phyloP scores from a whole-genome alignment of 805 yeast genomes.

The Saccharomycopsis javanensis region DNA sequence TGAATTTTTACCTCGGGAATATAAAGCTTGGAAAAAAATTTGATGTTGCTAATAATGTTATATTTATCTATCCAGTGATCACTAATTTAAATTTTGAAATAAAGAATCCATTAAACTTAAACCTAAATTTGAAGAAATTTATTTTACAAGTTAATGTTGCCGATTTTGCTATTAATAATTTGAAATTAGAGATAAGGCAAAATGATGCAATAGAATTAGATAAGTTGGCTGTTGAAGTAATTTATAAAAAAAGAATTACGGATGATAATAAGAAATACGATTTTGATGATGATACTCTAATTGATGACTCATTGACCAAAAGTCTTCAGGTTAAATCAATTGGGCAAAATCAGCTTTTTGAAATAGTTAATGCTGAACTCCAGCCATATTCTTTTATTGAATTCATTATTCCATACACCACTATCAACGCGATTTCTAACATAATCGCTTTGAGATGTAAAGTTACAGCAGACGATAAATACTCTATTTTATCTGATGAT shows the following conservation, averaged over 20 bases:
- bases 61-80: conserved; percentile 17
- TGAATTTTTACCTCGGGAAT: conserved; percentile 22
- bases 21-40: conserved; percentile 20
- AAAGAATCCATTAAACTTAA: conserved; percentile 23
- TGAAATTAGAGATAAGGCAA: conserved; percentile 20
- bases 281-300: conserved; percentile 14
- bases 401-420: conserved; percentile 28
- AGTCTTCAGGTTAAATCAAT: conserved; percentile 1
- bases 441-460: conserved; percentile 14
- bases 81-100: conserved; percentile 22
- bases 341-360: neutral
- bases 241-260: conserved; percentile 6
- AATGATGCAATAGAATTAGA: conserved; percentile 10
- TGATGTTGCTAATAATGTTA: conserved; percentile 10
- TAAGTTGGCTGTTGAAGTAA: conserved; percentile 12
- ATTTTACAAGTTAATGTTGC: conserved; percentile 27
- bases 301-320: conserved; percentile 1
- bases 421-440: conserved; percentile 10
- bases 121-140: conserved; percentile 26
- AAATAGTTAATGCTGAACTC: neutral
- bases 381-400: conserved; percentile 20
- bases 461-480: conserved; percentile 10
- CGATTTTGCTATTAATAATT: conserved; percentile 26
- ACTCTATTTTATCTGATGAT: conserved; percentile 15
- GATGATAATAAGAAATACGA: conserved; percentile 5